Base-by-base conservation (phyloP, 805 yeast genomes). In the Wickerhamomyces strasburgensis region DNA sequence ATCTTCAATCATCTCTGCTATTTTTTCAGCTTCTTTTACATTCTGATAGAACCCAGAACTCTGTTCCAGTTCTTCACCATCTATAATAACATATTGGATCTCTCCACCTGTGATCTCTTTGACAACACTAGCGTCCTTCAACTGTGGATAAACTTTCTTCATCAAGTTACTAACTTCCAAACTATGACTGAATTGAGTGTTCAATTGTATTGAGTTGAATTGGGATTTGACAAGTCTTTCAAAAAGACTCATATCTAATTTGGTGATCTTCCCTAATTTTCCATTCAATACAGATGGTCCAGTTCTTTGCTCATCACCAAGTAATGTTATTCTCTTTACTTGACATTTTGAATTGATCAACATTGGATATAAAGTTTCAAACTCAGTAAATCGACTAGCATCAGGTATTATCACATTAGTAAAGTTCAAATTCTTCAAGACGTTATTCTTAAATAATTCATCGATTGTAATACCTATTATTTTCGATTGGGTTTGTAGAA, bases 21-120 rank as follows among this genome's bases (percentile, higher is more conserved):
- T 59, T 38, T 57, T 68, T 42, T 71, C 74, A 1, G 78, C 80
- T 44, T 75, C 75, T 8, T 57, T 62, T n/a, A 65, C 35, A 39
- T 70, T 48, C 27, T 64, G 70, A 54, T 34, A 54, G 21, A 51
- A 40, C 1, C 49, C 53, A 1, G 56, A 49, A 1, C 41, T 34
- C 2, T 53, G 49, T 32, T 54, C 57, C 2, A 49, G 39, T 31
- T 64, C 70, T 6, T 58, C 58, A 6, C 50, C 61, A 3, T 42
- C 56, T 9, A 65, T 59, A 30, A 57, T 39, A 28, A 68, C 44
- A 31, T 65, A 53, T 42, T 66, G 65, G 21, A 40, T 43, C 13
- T 23, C 10, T 23, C 8, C 2, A 11, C n/a, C 18, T 16, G n/a
- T 29, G 14, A 7, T 5, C 18, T 5, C 10, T 24, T n/a, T 9